A percentile compares a stretch with the other conserved stretches of the same genome.
Evolutionary conservation across 192 early-diverging fungal species (phyloP).

Genomic region (Chytriomyces hyalinus): DNA sequence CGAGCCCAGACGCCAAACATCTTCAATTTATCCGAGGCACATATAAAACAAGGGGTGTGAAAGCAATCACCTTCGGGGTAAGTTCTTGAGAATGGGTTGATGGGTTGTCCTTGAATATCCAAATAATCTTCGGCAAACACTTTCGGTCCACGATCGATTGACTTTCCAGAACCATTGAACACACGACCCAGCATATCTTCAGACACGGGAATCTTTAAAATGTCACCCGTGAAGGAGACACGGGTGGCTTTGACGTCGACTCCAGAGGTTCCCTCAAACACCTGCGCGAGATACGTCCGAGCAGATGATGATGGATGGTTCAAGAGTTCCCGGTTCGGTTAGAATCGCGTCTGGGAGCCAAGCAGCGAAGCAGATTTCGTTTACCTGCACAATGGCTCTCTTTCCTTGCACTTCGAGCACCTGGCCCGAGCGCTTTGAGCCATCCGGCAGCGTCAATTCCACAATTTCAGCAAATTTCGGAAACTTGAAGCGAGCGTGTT

Average conservation of each 20-base stretch:
- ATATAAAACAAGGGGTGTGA: not conserved
- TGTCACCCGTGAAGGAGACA: constrained; percentile 95
- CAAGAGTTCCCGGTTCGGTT: not conserved
- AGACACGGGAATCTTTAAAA: constrained; percentile 94
- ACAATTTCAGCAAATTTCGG: constrained; percentile 98
- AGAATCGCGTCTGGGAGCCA: not conserved
- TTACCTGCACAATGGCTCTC: constrained; percentile 90
- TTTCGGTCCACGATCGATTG: constrained; percentile 98
- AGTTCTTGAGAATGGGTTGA: constrained; percentile 99
- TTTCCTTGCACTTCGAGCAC: constrained; percentile 97
- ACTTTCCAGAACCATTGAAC: constrained; percentile 99
- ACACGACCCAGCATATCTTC: constrained; percentile 99
- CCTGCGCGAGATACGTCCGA: constrained; percentile 49
- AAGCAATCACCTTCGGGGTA: constrained; percentile 77
- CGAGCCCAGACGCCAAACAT: no score
- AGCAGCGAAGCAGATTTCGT: not conserved
- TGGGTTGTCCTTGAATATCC: constrained; percentile 95
- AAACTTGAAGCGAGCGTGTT: constrained; percentile 62
- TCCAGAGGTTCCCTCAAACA: constrained; percentile 96
- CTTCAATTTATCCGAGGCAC: no score
- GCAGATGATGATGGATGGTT: not conserved
- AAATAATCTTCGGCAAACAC: constrained; percentile 99
- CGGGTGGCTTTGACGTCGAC: constrained; percentile 96
- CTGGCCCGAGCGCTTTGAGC: constrained; percentile 91
- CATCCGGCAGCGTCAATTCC: constrained; percentile 94